A percentile compares a stretch with the other conserved stretches of the same genome.
Conservation (phyloP, 2,329 filamentous ascomycete species). For the Onygenales sp. region DNA sequence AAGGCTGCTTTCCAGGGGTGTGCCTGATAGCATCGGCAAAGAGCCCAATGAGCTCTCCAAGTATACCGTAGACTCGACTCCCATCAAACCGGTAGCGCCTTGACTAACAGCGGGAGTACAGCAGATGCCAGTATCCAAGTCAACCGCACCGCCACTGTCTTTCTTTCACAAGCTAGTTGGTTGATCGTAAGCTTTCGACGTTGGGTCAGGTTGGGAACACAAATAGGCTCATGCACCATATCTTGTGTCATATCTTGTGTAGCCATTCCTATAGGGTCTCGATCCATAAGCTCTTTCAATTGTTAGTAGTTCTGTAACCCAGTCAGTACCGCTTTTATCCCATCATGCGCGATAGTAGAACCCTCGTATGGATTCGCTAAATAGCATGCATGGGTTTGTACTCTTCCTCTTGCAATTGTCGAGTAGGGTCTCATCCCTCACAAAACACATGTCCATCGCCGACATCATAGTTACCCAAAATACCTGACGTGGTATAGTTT, state of each 20-base stretch:
- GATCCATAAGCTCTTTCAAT: background rate
- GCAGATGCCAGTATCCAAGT: background rate
- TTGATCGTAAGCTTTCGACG: background rate
- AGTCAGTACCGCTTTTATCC: background rate
- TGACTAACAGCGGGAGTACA: background rate
- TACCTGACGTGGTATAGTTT: too few relatives aligned
- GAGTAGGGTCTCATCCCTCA: too few relatives aligned
- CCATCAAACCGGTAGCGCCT: background rate
- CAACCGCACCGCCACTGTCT: background rate
- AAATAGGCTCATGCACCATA: background rate
- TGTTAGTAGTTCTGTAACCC: background rate
- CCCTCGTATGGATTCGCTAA: too few relatives aligned
- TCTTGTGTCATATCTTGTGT: background rate
- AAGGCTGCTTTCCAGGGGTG: background rate
- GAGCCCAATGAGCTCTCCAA: background rate
- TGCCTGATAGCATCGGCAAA: background rate
- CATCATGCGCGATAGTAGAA: background rate
- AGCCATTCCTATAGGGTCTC: background rate
- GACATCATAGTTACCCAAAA: too few relatives aligned
- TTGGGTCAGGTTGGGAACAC: background rate
- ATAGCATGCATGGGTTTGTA: too few relatives aligned
- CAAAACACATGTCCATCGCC: too few relatives aligned
- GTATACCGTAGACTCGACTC: background rate
- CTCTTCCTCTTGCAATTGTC: too few relatives aligned
- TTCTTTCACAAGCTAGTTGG: background rate